phyloP scores from a whole-genome alignment of 208 protist species.

The Endotrypanum monterogeii region DNA sequence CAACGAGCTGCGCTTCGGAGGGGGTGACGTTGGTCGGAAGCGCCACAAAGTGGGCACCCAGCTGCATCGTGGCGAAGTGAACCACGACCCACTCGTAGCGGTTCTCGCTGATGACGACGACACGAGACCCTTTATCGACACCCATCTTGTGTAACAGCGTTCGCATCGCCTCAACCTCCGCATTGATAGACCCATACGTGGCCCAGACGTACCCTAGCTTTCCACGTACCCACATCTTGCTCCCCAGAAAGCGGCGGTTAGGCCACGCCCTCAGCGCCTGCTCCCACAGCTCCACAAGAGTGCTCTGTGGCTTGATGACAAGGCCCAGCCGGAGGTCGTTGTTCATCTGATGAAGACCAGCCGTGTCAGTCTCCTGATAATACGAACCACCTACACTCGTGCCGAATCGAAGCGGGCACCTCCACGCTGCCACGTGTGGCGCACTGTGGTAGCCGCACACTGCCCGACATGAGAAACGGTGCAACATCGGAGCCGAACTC shows the following conservation, averaged over 20 bases:
- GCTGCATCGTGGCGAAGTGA: constrained; percentile 87
- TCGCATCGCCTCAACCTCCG: constrained; percentile 79
- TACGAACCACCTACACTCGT: constrained; percentile 81
- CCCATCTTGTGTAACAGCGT: constrained; percentile 83
- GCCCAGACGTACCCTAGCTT: constrained; percentile 89
- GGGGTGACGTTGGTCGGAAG: constrained; percentile 91
- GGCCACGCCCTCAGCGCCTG: constrained; percentile 86
- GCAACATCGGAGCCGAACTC: constrained; percentile 6
- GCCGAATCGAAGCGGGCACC: constrained; percentile 40
- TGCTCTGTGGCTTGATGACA: constrained; percentile 89
- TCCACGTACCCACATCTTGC: constrained; percentile 90
- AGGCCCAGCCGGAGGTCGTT: constrained; percentile 79
- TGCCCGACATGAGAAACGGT: constrained; percentile 11
- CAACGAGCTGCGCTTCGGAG: constrained; percentile 79
- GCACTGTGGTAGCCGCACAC: constrained; percentile 6
- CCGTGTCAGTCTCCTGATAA: constrained; percentile 76
- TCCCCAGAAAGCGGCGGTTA: constrained; percentile 78
- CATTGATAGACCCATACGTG: constrained; percentile 88
- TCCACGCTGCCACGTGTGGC: constrained; percentile 9
- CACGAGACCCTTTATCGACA: constrained; percentile 77
- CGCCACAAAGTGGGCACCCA: constrained; percentile 87
- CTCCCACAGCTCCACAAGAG: constrained; percentile 85
- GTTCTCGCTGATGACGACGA: constrained; percentile 92
- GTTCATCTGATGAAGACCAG: constrained; percentile 59
- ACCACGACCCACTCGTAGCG: constrained; percentile 93